Conservation (phyloP, 2,329 filamentous ascomycete species). For the Ambrosiella beaveri region DNA sequence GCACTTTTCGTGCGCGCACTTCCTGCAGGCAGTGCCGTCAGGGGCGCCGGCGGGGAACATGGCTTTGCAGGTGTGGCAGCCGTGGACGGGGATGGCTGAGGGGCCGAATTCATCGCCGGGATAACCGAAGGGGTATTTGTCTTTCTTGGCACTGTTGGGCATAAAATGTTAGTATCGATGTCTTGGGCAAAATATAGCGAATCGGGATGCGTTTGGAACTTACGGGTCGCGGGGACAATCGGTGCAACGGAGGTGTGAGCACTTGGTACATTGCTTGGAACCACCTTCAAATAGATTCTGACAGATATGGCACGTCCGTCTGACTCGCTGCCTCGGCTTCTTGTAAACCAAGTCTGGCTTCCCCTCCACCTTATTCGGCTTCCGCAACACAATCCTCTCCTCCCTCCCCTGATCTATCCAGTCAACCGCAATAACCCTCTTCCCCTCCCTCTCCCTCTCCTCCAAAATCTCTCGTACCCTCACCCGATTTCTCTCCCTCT, state of each 20-base stretch:
- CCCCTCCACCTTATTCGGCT: constrained; percentile 43
- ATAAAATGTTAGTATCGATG: constrained; percentile 8
- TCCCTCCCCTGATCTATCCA: constrained; percentile 27
- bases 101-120: constrained; percentile 45
- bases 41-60: constrained; percentile 35
- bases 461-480: constrained; percentile 32
- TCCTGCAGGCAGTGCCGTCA: constrained; percentile 36
- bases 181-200: not conserved
- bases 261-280: constrained; percentile 47
- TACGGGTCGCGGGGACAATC: constrained; percentile 69
- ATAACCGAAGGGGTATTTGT: constrained; percentile 53
- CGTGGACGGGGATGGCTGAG: constrained; percentile 34
- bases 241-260: constrained; percentile 58
- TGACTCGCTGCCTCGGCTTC: constrained; percentile 53
- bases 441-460: constrained; percentile 34
- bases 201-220: constrained; percentile 21
- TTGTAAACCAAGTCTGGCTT: constrained; percentile 57
- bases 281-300: constrained; percentile 40
- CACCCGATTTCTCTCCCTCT: constrained; percentile 35
- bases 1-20: constrained; percentile 45
- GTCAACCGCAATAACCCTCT: constrained; percentile 23
- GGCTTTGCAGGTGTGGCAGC: constrained; percentile 46
- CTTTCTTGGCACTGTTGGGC: constrained; percentile 39
- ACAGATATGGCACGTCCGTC: constrained; percentile 63
- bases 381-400: constrained; percentile 32